A percentile compares a stretch with the other conserved stretches of the same genome.
phyloP scores from a whole-genome alignment of 805 yeast genomes.

The Nakazawaea ambrosiae region DNA sequence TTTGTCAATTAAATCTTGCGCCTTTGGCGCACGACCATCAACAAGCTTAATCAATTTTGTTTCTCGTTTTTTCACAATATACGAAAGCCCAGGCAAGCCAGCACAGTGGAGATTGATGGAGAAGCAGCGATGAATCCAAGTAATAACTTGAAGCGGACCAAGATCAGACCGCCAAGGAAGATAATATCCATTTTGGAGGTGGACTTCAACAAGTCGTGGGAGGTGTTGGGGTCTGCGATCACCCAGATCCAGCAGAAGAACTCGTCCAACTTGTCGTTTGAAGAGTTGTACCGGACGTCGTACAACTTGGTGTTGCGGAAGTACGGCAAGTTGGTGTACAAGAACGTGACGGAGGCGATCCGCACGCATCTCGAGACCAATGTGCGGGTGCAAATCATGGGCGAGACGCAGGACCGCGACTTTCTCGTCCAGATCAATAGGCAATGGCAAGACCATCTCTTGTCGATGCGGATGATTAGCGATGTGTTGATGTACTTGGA shows the following conservation, averaged over 20 bases:
- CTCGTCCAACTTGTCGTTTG: constrained; percentile 72
- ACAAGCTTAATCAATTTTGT: no score
- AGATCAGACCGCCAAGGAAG: constrained; percentile 62
- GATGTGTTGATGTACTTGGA: constrained; percentile 85
- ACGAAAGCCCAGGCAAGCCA: no score
- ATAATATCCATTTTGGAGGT: constrained; percentile 27
- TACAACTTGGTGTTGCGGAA: constrained; percentile 70
- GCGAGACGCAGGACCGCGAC: constrained; percentile 14
- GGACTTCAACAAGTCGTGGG: constrained; percentile 67
- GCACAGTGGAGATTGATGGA: background rate
- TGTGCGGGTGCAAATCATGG: constrained; percentile 15
- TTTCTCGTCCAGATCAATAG: constrained; percentile 26
- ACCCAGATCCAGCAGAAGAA: constrained; percentile 63
- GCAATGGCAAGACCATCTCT: constrained; percentile 68
- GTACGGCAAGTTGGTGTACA: constrained; percentile 59
- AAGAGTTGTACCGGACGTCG: constrained; percentile 72
- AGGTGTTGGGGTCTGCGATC: constrained; percentile 57
- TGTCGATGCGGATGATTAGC: constrained; percentile 69
- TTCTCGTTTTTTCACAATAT: no score
- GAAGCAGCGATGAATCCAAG: background rate
- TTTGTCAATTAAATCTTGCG: no score
- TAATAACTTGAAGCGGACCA: constrained; percentile 32
- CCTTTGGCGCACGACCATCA: no score
- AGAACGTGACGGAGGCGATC: constrained; percentile 45
- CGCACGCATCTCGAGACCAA: constrained; percentile 34